Evolutionary conservation across 2,329 filamentous ascomycete genomes (phyloP).

Genomic region (Apiospora koreana): DNA sequence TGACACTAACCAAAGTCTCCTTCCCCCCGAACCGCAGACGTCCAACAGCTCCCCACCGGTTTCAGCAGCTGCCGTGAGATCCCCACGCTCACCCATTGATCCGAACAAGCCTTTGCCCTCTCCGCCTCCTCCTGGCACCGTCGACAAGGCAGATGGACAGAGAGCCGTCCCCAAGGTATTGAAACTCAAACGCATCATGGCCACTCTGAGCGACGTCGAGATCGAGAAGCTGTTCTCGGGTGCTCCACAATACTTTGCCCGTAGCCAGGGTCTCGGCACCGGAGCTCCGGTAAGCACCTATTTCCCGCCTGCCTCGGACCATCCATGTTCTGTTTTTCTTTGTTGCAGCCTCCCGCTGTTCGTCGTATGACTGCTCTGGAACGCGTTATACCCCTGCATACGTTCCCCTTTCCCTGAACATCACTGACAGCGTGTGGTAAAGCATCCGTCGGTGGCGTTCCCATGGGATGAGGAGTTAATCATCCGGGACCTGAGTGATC

Average conservation of each 20-base stretch:
- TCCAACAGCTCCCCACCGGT: constrained; percentile 9
- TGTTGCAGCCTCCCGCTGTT: not conserved
- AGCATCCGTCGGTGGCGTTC: constrained; percentile 63
- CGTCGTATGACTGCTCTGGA: not conserved
- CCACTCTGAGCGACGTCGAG: constrained; percentile 58
- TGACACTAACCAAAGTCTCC: constrained; percentile 10
- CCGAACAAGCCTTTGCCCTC: constrained; percentile 60
- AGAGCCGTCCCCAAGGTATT: constrained; percentile 37
- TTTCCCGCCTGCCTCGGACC: not conserved
- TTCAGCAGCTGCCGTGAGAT: constrained; percentile 1
- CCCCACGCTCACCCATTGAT: constrained; percentile 41
- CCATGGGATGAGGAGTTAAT: constrained; percentile 65
- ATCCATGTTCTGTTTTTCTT: not conserved
- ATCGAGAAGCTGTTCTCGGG: constrained; percentile 73
- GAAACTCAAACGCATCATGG: constrained; percentile 60
- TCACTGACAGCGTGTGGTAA: not conserved
- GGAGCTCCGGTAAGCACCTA: constrained; percentile 45
- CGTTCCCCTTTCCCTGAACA: not conserved
- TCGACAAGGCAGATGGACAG: constrained; percentile 40
- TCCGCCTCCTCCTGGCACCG: constrained; percentile 45
- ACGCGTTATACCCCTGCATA: not conserved
- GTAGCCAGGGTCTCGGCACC: constrained; percentile 59
- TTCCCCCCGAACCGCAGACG: not conserved
- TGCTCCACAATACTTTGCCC: constrained; percentile 71
- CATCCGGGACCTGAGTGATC: constrained; percentile 65